These are phyloP conservation scores for Trichoderma erinaceum DNA, from an alignment of 495 filamentous ascomycete species.

Conservation along the genomic window DNA sequence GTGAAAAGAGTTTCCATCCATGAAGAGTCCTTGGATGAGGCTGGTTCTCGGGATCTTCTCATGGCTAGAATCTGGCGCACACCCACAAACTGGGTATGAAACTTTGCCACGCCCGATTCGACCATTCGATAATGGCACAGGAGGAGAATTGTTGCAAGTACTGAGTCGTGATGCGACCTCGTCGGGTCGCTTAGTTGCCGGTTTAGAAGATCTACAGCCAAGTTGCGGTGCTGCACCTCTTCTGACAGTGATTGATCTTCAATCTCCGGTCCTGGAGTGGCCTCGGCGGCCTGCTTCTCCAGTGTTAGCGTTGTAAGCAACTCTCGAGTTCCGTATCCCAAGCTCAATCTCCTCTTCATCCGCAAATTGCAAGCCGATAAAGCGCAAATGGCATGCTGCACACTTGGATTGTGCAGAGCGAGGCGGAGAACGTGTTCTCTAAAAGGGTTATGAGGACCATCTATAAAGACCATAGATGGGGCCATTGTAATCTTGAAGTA, in stretches of 20 bases:
- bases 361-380: slow-evolving; percentile 78
- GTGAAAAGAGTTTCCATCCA: slow-evolving; percentile 98
- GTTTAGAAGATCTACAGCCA: slow-evolving; percentile 78
- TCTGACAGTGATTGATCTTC: slow-evolving; percentile 55
- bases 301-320: slow-evolving; percentile 30
- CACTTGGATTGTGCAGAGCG: slow-evolving; percentile 67
- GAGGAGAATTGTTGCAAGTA: slow-evolving; percentile 79
- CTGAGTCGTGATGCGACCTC: slow-evolving; percentile 74
- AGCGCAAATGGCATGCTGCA: slow-evolving; percentile 89
- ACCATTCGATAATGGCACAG: slow-evolving; percentile 91
- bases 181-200: slow-evolving; percentile 68
- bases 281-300: slow-evolving; percentile 30
- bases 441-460: slow-evolving; percentile 78
- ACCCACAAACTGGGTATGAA: slow-evolving; percentile 88
- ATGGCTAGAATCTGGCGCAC: slow-evolving; percentile 88
- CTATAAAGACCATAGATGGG: slow-evolving; percentile 84
- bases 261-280: slow-evolving; percentile 30
- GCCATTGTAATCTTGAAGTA: slow-evolving; percentile 88
- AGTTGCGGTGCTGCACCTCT: slow-evolving; percentile 73
- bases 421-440: slow-evolving; percentile 76
- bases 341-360: slow-evolving; percentile 51
- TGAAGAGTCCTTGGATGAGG: slow-evolving; percentile 57
- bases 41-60: slow-evolving; percentile 52
- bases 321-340: slow-evolving; percentile 43
- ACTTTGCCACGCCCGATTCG: slow-evolving; percentile 84